These are phyloP conservation scores for Arabis hirsuta DNA, from an alignment of 345 rosid genomes.

Conservation along the genomic window DNA sequence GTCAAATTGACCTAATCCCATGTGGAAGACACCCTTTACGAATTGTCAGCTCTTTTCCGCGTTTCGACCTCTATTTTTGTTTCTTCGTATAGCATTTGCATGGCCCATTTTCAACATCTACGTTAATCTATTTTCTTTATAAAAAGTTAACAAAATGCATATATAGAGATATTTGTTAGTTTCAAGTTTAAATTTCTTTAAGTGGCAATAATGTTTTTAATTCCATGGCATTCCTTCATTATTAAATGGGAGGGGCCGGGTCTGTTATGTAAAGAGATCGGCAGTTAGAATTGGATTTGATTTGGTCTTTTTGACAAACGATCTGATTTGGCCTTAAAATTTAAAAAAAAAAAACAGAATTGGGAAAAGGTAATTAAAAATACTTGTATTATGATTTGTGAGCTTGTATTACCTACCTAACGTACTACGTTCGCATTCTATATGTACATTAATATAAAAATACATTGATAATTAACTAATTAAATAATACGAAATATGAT, in stretches of 20 bases:
- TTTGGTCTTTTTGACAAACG: conserved; percentile 25
- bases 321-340: conserved; percentile 24
- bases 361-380: background rate
- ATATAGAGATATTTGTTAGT: conserved; percentile 5
- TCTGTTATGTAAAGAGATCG: conserved; percentile 17
- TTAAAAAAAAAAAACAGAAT: background rate
- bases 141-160: background rate
- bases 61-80: conserved; percentile 25
- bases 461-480: background rate
- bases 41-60: conserved; percentile 41
- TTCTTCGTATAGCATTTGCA: conserved; percentile 5
- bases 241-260: conserved; percentile 14
- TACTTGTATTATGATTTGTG: conserved; percentile 18
- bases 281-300: conserved; percentile 32
- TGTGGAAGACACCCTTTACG: conserved; percentile 33
- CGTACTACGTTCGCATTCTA: conserved; percentile 29
- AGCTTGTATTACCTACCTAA: conserved; percentile 35
- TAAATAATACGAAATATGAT: background rate
- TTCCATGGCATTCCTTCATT: background rate
- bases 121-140: background rate
- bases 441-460: background rate
- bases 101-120: conserved; percentile 18
- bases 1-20: conserved; percentile 40
- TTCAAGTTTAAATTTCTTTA: background rate
- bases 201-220: background rate